These are phyloP conservation scores for Aspergillus versicolor DNA, from an alignment of 2,329 filamentous ascomycete species.

Conservation along the genomic window DNA sequence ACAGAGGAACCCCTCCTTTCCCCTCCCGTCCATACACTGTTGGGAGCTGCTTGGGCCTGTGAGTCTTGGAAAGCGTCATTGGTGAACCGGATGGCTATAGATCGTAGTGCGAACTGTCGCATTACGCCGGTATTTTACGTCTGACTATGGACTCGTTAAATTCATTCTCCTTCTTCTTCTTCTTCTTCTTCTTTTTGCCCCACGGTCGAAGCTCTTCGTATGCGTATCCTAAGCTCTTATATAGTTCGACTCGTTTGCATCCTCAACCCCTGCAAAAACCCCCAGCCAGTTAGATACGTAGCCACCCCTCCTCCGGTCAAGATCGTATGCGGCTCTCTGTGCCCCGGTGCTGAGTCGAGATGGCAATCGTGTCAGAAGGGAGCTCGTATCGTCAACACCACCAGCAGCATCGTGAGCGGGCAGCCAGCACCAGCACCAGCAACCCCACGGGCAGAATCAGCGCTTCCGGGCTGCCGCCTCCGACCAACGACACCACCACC, in stretches of 20 bases:
- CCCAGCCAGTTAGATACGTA: not conserved
- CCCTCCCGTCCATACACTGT: not conserved
- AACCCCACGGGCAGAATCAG: conserved; percentile 27
- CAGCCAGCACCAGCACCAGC: conserved; percentile 8
- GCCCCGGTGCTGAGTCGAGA: not conserved
- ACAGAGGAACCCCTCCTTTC: not conserved
- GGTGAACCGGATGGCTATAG: not conserved
- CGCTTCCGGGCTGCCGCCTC: conserved; percentile 20
- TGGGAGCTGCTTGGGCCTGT: not conserved
- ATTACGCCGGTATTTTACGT: not conserved
- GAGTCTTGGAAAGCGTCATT: not conserved
- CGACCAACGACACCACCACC: conserved; percentile 13
- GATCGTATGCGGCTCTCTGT: conserved; percentile 11
- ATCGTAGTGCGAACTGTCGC: not conserved
- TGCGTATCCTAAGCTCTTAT: not conserved
- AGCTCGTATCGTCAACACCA: conserved; percentile 8
- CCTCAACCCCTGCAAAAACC: not conserved
- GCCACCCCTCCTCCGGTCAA: not conserved
- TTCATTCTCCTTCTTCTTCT: not conserved
- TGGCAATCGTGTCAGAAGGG: not conserved
- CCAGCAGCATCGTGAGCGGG: conserved; percentile 9
- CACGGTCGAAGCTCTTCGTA: not conserved
- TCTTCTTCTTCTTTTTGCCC: not conserved
- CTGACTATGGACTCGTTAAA: too few species aligned
- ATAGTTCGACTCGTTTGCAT: not conserved